Conservation (phyloP, 768 basidiomycete genomes). For the Gymnopilus dilepis region DNA sequence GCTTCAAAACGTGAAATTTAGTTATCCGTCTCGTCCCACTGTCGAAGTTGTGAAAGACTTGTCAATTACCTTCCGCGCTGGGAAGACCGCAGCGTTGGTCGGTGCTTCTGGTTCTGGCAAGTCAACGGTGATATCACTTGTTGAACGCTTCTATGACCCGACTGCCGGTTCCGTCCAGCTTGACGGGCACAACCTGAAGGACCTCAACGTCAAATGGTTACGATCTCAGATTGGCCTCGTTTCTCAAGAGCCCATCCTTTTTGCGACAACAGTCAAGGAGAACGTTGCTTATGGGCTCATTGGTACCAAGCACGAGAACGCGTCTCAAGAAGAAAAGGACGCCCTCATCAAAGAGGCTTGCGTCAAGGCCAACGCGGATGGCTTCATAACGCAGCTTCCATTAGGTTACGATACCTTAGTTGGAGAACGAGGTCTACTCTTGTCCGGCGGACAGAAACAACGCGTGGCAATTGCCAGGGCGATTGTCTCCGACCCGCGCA, state of each 20-base stretch:
- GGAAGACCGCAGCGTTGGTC: constrained; percentile 81
- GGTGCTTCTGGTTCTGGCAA: constrained; percentile 87
- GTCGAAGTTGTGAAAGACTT: constrained; percentile 20
- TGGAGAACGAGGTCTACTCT: constrained; percentile 85
- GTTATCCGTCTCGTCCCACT: constrained; percentile 24
- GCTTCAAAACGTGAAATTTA: constrained; percentile 20
- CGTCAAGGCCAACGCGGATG: constrained; percentile 72
- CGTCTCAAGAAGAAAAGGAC: constrained; percentile 46
- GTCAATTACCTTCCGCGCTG: constrained; percentile 20
- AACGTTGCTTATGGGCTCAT: constrained; percentile 74
- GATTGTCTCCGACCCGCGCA: constrained; percentile 69
- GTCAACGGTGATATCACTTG: constrained; percentile 76
- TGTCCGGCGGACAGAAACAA: constrained; percentile 93
- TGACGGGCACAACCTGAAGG: constrained; percentile 51
- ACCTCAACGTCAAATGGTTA: constrained; percentile 66
- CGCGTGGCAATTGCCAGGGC: constrained; percentile 90
- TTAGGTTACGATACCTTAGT: constrained; percentile 79
- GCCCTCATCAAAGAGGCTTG: constrained; percentile 60
- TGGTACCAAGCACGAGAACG: constrained; percentile 31
- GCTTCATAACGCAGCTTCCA: constrained; percentile 73
- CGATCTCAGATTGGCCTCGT: constrained; percentile 80
- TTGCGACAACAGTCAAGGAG: constrained; percentile 75
- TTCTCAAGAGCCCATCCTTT: constrained; percentile 77
- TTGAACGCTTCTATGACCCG: constrained; percentile 84
- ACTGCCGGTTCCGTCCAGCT: constrained; percentile 59